phyloP scores from a whole-genome alignment of 805 yeast genomes.

The Metschnikowia drakensbergensis region DNA sequence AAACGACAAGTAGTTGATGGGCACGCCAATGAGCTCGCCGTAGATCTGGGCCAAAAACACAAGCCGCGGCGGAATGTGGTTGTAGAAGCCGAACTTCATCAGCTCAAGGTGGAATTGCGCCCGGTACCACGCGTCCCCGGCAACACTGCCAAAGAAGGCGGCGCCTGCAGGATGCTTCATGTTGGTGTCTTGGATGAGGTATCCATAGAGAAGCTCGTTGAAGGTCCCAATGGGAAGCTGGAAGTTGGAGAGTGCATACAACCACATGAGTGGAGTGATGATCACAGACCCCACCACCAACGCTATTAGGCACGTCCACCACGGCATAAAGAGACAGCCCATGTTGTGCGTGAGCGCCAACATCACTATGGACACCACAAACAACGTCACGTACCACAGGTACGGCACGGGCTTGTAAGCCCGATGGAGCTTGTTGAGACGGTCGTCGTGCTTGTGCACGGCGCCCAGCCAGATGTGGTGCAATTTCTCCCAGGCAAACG shows the following conservation, averaged over 20 bases:
- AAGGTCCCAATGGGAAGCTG: slow-evolving; percentile 52
- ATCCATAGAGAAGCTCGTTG: slow-evolving; percentile 47
- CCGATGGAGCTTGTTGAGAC: slow-evolving; percentile 40
- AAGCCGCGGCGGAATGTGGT: slow-evolving; percentile 47
- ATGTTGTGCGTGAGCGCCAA: slow-evolving; percentile 7
- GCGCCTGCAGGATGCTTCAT: slow-evolving; percentile 47
- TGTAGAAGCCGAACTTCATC: slow-evolving; percentile 52
- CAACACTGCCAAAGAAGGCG: slow-evolving; percentile 46
- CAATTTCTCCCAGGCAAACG: slow-evolving; percentile 29
- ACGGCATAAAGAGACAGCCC: slow-evolving; percentile 36
- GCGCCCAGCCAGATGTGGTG: slow-evolving; percentile 9
- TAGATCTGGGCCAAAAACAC: slow-evolving; percentile 50
- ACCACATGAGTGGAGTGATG: slow-evolving; percentile 47
- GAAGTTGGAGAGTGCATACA: slow-evolving; percentile 49
- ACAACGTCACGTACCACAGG: slow-evolving; percentile 39
- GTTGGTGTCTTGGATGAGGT: slow-evolving; percentile 34
- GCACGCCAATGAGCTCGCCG: slow-evolving; percentile 52
- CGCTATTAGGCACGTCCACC: slow-evolving; percentile 45
- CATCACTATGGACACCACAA: slow-evolving; percentile 25
- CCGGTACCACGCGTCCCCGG: slow-evolving; percentile 52
- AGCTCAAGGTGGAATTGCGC: slow-evolving; percentile 39
- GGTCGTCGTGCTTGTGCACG: slow-evolving; percentile 30
- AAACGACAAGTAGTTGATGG: slow-evolving; percentile 47
- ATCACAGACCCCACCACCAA: slow-evolving; percentile 42
- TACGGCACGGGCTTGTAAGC: slow-evolving; percentile 41